Base-by-base conservation (phyloP, 2,329 filamentous ascomycete species). In the Aspergillus felis region DNA sequence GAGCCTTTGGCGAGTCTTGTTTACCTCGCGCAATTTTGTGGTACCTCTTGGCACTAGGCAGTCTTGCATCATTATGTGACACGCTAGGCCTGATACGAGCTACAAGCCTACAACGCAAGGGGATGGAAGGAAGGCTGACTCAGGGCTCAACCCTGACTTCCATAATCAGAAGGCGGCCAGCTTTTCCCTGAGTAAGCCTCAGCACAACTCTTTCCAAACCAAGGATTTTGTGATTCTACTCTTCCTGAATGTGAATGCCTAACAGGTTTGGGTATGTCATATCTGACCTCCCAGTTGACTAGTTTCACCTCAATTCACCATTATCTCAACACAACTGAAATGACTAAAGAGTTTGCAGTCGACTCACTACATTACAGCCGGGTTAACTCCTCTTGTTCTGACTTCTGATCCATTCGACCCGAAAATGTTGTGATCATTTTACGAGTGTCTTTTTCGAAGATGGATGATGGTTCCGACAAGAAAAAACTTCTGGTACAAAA, bases 81-180 rank as follows among this genome's bases (percentile, higher is more conserved):
- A 42, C 54, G 53, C 66, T 67, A 69, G 57, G 52, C 66, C 63
- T 53, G 51, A 66, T 65, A 46, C 54, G 56, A 63, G 51, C 65
- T 65, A 48, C 55, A 54, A 63, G 62, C 50, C 65, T 65, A 46
- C 55, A 55, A 63, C 57, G 60, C 59, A 67, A 66, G 64, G 64
- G 58, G 69, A 62, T 64, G 66, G 49, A 17, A 35, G 32, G 10
- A 29, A 29, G 28, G 28, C 9, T 12, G 28, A 12, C 28, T 68
- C 60, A 70, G 68, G 67, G 66, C 62, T 50, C 9, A 50, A 5
- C 42, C 42, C 42, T 46, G n/a, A 44, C 12, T 47, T 47, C 24
- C 44, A 10, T 47, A 14, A 47, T 27, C 44, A 47, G 44, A 24
- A 38, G 44, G 22, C 42, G 22, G n/a, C 20, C 42, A 24, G 42